Evolutionary conservation across 495 filamentous ascomycete genomes (phyloP), one percentile per base, ranked within the genome.

Genomic region (Barbatosphaeria neglecta): DNA sequence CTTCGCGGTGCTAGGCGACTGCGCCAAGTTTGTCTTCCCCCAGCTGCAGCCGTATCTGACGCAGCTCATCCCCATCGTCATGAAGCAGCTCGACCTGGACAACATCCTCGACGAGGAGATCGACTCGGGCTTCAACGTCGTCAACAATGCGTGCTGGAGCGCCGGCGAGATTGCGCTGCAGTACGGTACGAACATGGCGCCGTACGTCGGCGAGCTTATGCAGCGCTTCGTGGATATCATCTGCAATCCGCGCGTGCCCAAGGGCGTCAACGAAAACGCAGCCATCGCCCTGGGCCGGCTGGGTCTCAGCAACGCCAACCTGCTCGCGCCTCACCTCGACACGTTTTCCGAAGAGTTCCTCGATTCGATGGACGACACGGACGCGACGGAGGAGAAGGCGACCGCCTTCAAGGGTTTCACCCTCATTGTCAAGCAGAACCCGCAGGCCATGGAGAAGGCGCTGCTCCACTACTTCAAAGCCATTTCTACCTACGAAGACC

Each of bases 131-230:
- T 97, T 94, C 62, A 83, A 84, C 38, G 90, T 95, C 16, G 75
- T 97, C 47, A 99, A 97, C 74, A 99, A 99, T 59, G 90, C 92
- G 23, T 97, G 93, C 69, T 99, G 92, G 92, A 92, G 90, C 24
- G 84, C 80, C 19, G 92, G 92, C 16, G 92, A 99, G 67, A 93
- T 99, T 47, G 82, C 88, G 8, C 81, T 96, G 63, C 80, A 86
- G 55, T 78, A 86, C 53, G 75, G 78, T 48, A 69, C 71, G 37
- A 74, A 67, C 18, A 83, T 97, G 76, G 73, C 69, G 1, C 86
- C 88, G 0, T 94, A 8, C 20, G 22, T 41, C 9, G 20, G 13
- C 19, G 39, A 41, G 19, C 39, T 41, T 10, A 11, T 41, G 7
- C 39, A 24, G 39, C 39, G 39, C 5, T 13, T 41, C 3, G 39